phyloP scores from a whole-genome alignment of 345 rosid species.

The Salix caprea region DNA sequence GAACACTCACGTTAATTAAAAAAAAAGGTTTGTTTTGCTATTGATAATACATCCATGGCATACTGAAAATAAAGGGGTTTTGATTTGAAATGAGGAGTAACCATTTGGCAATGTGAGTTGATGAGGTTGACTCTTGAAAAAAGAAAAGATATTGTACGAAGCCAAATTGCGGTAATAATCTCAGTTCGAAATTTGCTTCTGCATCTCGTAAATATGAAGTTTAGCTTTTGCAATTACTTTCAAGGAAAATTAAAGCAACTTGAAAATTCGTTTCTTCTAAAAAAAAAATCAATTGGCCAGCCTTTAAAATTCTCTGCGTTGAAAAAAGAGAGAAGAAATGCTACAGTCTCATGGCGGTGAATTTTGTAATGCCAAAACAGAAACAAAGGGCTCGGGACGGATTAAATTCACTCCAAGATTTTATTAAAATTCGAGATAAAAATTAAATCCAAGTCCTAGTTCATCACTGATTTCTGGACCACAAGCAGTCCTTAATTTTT shows the following conservation, averaged over 20 bases:
- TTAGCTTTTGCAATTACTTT: not conserved
- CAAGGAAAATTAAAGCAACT: not conserved
- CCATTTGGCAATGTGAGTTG: no score
- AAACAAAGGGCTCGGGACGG: not conserved
- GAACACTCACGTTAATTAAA: rapidly evolving
- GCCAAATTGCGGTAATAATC: no score
- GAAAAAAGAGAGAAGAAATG: not conserved
- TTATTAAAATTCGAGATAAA: not conserved
- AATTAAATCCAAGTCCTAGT: not conserved
- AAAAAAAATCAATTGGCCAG: not conserved
- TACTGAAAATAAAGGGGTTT: no score
- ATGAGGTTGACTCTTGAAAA: no score
- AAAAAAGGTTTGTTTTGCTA: no score
- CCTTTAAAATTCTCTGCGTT: no score
- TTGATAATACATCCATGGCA: no score
- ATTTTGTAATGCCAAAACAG: not conserved
- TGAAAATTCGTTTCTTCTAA: not conserved
- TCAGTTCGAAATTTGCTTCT: not conserved
- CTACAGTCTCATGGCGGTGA: not conserved
- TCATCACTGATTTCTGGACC: not conserved
- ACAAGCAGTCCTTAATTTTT: not conserved
- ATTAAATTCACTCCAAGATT: not conserved
- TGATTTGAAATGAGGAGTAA: no score
- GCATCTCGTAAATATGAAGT: not conserved
- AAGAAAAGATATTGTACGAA: no score